Percentiles rank a stretch among this genome's conserved stretches.
Conservation (phyloP, 2,329 filamentous ascomycete genomes). For the Aspergillus viridinutans region DNA sequence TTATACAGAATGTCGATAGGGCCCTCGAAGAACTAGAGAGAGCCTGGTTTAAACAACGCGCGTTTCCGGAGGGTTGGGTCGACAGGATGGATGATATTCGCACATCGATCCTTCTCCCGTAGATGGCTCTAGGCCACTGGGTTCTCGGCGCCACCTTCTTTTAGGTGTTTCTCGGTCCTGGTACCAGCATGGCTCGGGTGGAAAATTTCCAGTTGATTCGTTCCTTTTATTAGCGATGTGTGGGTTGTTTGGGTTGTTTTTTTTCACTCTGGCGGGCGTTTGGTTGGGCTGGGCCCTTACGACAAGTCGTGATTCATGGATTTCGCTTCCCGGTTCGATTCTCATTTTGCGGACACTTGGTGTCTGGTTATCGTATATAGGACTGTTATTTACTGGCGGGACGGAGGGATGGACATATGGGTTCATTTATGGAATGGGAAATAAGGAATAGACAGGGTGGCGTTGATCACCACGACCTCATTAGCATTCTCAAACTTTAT, state of each 20-base stretch:
- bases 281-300: not conserved
- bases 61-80: slow-evolving; percentile 30
- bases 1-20: slow-evolving; percentile 26
- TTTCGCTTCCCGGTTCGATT: not conserved
- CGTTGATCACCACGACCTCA: not conserved
- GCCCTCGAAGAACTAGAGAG: slow-evolving; percentile 26
- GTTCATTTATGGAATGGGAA: not conserved
- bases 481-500: not conserved
- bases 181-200: not conserved
- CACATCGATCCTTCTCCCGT: slow-evolving; percentile 30
- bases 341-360: not conserved
- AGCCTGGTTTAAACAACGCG: slow-evolving; percentile 30
- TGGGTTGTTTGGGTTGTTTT: not conserved
- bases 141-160: not conserved
- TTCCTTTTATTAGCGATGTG: not conserved
- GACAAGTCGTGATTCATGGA: not conserved
- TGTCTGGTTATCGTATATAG: not conserved
- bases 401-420: not conserved
- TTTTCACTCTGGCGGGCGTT: not conserved
- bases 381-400: not conserved
- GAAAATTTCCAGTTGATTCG: not conserved
- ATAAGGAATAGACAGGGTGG: not conserved
- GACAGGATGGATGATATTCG: slow-evolving; percentile 31
- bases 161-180: not conserved
- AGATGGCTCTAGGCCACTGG: not conserved